These are phyloP conservation scores for Parathielavia hyrcaniae DNA, from an alignment of 495 filamentous ascomycete genomes.

Conservation along the genomic window DNA sequence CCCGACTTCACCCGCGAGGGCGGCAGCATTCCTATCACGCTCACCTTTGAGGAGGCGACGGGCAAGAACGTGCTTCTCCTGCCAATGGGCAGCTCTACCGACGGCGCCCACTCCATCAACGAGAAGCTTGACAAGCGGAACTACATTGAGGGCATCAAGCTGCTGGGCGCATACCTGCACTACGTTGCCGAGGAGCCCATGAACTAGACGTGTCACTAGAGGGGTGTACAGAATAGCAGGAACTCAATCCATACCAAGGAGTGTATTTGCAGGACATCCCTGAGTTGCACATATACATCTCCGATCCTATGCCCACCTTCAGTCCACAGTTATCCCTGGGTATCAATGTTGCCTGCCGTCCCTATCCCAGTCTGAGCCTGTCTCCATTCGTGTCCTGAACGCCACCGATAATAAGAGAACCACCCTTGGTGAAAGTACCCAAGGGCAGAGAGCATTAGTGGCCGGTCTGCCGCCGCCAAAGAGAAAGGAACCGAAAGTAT, in stretches of 20 bases:
- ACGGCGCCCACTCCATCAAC: conserved; percentile 94
- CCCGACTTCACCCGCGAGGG: conserved; percentile 96
- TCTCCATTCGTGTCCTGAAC: background rate
- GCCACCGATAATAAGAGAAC: background rate
- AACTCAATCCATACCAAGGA: no score
- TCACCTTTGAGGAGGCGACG: conserved; percentile 97
- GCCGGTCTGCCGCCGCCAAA: no score
- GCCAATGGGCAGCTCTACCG: conserved; percentile 94
- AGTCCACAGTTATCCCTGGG: background rate
- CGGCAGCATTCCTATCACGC: conserved; percentile 91
- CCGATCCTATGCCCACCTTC: background rate
- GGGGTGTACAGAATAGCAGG: background rate
- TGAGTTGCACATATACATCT: background rate
- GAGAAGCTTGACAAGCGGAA: conserved; percentile 97
- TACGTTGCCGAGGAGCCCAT: conserved; percentile 88
- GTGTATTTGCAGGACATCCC: background rate
- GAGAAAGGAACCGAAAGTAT: no score
- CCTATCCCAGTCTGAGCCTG: background rate
- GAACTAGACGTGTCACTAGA: conserved; percentile 20
- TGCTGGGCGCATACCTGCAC: conserved; percentile 91
- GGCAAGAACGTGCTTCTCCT: conserved; percentile 94
- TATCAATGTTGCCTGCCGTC: conserved; percentile 8
- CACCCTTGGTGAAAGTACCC: background rate
- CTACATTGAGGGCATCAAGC: conserved; percentile 97
- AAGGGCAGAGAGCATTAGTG: background rate